A percentile compares a stretch with the other conserved stretches of the same genome.
phyloP scores from a whole-genome alignment of 805 yeast genomes.

The Wickerhamiella slavikovae region DNA sequence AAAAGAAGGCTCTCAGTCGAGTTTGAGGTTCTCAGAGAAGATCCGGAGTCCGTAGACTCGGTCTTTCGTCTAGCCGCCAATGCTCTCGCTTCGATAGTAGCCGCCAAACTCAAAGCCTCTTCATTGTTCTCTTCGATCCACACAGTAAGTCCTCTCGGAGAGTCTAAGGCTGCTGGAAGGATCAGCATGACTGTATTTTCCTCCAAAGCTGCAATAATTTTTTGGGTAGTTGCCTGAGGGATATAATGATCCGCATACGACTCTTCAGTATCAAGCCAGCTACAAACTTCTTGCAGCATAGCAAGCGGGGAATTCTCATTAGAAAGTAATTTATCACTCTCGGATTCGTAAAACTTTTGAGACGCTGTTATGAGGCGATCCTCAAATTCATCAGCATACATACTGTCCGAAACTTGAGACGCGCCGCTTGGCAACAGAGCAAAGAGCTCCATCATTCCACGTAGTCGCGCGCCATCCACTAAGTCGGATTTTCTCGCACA shows the following conservation, averaged over 20 bases:
- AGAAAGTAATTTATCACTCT: not conserved
- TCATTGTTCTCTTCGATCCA: slow-evolving; percentile 6
- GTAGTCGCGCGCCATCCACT: slow-evolving; percentile 4
- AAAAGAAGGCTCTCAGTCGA: not conserved
- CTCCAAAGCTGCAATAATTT: slow-evolving; percentile 3
- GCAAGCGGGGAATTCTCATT: not conserved
- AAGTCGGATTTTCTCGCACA: slow-evolving; percentile 5
- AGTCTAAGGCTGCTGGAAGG: slow-evolving; percentile 3
- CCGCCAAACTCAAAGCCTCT: slow-evolving; percentile 6
- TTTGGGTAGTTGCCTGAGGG: slow-evolving; percentile 5
- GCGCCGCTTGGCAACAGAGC: slow-evolving; percentile 6
- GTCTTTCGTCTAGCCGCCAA: too few species aligned
- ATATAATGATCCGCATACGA: slow-evolving; percentile 4
- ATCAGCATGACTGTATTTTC: slow-evolving; percentile 3
- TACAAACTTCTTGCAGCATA: slow-evolving; percentile 1
- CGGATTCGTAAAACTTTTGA: slow-evolving; percentile 1
- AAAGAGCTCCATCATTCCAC: slow-evolving; percentile 6
- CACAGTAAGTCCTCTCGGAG: slow-evolving; percentile 5
- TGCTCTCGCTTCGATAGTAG: slow-evolving; percentile 4
- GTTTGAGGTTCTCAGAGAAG: too few species aligned
- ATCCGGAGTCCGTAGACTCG: too few species aligned
- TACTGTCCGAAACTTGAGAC: slow-evolving; percentile 4
- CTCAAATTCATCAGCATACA: slow-evolving; percentile 6
- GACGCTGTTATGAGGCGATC: slow-evolving; percentile 3
- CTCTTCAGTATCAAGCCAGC: slow-evolving; percentile 7